phyloP scores from a whole-genome alignment of 768 basidiomycete species.

The Boletus insuetus region DNA sequence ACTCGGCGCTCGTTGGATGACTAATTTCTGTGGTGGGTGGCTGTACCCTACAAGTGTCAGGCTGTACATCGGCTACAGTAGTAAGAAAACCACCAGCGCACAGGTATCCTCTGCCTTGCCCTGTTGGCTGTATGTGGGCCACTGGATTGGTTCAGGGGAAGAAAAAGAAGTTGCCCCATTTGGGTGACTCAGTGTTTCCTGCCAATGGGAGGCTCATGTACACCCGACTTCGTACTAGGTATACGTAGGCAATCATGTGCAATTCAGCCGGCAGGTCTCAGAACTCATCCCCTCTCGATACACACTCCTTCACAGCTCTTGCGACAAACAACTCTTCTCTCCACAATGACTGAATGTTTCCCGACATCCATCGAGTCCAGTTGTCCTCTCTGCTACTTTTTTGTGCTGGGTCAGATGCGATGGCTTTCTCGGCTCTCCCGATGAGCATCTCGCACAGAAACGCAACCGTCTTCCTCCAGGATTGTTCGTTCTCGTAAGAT shows the following conservation, averaged over 20 bases:
- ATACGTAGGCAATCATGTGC: too few species aligned
- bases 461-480: conserved; percentile 43
- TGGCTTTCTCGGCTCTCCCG: conserved; percentile 29
- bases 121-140: too few species aligned
- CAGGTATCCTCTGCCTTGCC: too few species aligned
- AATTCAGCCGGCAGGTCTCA: conserved; percentile 18
- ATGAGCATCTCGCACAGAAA: conserved; percentile 40
- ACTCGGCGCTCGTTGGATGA: not conserved
- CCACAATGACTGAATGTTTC: conserved; percentile 54
- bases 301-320: conserved; percentile 42
- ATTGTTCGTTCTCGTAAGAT: conserved; percentile 46
- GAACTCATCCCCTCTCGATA: conserved; percentile 48
- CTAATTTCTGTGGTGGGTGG: conserved; percentile 14
- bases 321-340: conserved; percentile 57
- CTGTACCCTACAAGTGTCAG: conserved; percentile 8
- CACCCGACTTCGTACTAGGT: too few species aligned
- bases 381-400: not conserved
- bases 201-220: too few species aligned
- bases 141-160: too few species aligned
- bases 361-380: conserved; percentile 37
- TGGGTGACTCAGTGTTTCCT: too few species aligned
- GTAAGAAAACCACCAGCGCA: too few species aligned
- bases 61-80: too few species aligned
- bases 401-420: not conserved
- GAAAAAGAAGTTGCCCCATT: too few species aligned